Evolutionary conservation across 2,329 filamentous ascomycete genomes (phyloP), one percentile per base, ranked within the genome.

Genomic region (Fusarium armeniacum): DNA sequence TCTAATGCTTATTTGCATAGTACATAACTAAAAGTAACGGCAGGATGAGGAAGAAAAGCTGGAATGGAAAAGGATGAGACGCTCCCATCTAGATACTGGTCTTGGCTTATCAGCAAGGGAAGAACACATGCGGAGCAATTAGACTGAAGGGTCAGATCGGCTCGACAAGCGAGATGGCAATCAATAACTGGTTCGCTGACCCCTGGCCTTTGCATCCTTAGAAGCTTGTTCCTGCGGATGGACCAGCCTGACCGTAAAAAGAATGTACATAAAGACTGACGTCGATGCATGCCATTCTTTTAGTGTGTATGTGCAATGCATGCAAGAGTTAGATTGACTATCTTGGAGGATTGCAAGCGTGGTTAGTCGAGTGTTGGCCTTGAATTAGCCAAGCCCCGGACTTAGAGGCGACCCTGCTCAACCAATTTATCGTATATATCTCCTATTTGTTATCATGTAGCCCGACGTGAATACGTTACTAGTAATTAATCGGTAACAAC

Each of bases 111-210:
- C 53, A 49, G 33, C 26, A 40, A 44, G 35, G 54, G 43, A 38
- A 56, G 35, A 41, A 52, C 15, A 28, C 10, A 30, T 41, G 54
- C 62, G 54, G 55, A 70, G 58, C 28, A 60, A 57, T 63, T 56
- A 65, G 44, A 57, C 35, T 60, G 38, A 41, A 56, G 52, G 54
- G 51, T 22, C 47, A 58, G 67, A 68, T 68, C 67, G 62, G 44
- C 62, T 62, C 44, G 63, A 35, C 55, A 70, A 70, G 67, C 67
- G 67, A 70, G 52, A 70, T 70, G 65, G 67, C 20, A 57, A 63
- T 41, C 53, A 50, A 49, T 52, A 40, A 51, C 45, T 49, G 32
- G 40, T 46, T 45, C 13, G 41, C 54, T 52, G 28, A 56, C 43
- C 67, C 67, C 67, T 70, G 63, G 41, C 54, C 44, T 53, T 61